phyloP scores from a whole-genome alignment of 2,329 filamentous ascomycete species.

The Colletotrichum sp. region DNA sequence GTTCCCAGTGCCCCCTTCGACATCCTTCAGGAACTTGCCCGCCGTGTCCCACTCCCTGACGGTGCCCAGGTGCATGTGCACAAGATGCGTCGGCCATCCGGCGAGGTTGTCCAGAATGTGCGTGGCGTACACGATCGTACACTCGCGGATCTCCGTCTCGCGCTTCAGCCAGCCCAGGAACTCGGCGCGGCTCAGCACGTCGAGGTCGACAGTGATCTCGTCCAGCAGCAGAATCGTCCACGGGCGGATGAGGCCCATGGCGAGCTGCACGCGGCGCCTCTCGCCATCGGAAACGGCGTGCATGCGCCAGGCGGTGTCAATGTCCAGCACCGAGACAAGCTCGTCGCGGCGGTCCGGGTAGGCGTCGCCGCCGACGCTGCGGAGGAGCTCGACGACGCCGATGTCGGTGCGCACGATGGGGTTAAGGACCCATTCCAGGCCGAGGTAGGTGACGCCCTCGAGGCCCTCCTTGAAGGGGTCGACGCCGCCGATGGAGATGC shows the following conservation, averaged over 20 bases:
- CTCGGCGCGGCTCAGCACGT: constrained; percentile 82
- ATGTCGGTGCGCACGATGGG: constrained; percentile 96
- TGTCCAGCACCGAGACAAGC: constrained; percentile 85
- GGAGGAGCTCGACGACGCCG: constrained; percentile 83
- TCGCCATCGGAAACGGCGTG: constrained; percentile 95
- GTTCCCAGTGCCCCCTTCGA: constrained; percentile 66
- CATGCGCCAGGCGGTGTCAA: constrained; percentile 93
- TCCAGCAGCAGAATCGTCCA: constrained; percentile 93
- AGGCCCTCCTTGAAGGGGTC: constrained; percentile 92
- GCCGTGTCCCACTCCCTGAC: constrained; percentile 87
- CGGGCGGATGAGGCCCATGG: constrained; percentile 91
- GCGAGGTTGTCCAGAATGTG: constrained; percentile 96
- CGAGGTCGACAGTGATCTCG: constrained; percentile 96
- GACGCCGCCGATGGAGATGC: constrained; percentile 79
- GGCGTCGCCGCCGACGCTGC: constrained; percentile 83
- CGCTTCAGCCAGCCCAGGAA: constrained; percentile 86
- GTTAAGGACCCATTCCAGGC: constrained; percentile 97
- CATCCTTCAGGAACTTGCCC: constrained; percentile 67
- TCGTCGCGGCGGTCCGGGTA: constrained; percentile 86
- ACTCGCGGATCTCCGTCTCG: constrained; percentile 82
- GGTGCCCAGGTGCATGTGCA: constrained; percentile 90
- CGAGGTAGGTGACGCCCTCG: constrained; percentile 95
- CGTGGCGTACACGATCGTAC: constrained; percentile 96
- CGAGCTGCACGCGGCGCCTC: constrained; percentile 87
- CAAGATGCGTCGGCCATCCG: constrained; percentile 92